Evolutionary conservation across 257 asterid species (phyloP).

Genomic region (Solanum corneliomulleri): DNA sequence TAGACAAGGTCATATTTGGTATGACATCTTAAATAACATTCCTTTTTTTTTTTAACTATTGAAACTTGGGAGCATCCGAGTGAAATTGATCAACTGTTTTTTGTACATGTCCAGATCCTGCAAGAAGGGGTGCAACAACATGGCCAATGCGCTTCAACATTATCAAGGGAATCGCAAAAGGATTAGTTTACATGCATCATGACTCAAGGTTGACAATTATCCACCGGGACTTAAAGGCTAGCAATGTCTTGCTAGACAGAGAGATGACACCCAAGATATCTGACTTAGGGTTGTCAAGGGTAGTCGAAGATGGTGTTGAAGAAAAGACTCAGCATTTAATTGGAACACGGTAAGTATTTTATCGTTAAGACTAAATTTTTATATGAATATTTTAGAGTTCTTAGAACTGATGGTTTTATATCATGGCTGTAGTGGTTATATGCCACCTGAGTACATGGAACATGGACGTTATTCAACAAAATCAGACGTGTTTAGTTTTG

Average conservation of each 20-base stretch:
- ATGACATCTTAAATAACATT: background rate
- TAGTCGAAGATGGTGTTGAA: slow-evolving; percentile 7
- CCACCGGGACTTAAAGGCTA: slow-evolving; percentile 37
- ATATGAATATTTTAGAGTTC: background rate
- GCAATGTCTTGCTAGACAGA: slow-evolving; percentile 29
- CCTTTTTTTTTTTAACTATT: background rate
- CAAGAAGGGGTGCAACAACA: background rate
- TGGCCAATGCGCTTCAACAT: slow-evolving; percentile 22
- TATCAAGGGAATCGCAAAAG: slow-evolving; percentile 33
- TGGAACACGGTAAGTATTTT: slow-evolving; percentile 31
- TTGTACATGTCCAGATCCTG: slow-evolving; percentile 1
- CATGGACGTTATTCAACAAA: slow-evolving; percentile 24
- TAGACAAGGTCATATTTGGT: slow-evolving; percentile 27
- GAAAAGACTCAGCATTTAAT: slow-evolving; percentile 21
- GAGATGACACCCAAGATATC: slow-evolving; percentile 38
- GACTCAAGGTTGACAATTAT: slow-evolving; percentile 32
- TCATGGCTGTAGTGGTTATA: slow-evolving; percentile 27
- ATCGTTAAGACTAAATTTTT: background rate
- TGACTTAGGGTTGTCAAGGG: slow-evolving; percentile 33
- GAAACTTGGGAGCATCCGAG: background rate
- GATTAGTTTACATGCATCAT: slow-evolving; percentile 31
- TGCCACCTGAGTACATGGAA: slow-evolving; percentile 40
- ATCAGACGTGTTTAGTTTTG: slow-evolving; percentile 36
- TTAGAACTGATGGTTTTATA: background rate
- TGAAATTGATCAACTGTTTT: background rate